Evolutionary conservation across 2,329 filamentous ascomycete genomes (phyloP).

Genomic region (Alternaria sp.): DNA sequence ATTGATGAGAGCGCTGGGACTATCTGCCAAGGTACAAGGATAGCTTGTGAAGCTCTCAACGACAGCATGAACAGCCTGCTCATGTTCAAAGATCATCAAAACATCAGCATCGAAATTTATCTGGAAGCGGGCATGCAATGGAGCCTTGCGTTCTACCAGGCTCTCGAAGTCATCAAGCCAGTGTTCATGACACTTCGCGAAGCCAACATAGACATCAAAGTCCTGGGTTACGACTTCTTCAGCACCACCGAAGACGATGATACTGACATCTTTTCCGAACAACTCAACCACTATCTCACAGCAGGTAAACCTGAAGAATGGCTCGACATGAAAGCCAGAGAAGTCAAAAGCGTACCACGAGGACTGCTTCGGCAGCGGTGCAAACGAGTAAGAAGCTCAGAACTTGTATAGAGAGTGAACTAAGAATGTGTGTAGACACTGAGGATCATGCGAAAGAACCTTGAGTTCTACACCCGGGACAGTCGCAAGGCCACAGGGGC

Average conservation of each 20-base stretch:
- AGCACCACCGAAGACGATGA: not conserved
- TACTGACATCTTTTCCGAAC: conserved; percentile 9
- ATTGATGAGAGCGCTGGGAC: not conserved
- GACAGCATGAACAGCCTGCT: conserved; percentile 18
- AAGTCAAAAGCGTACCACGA: conserved; percentile 7
- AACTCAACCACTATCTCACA: conserved; percentile 18
- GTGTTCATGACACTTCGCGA: conserved; percentile 1
- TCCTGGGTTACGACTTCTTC: conserved; percentile 20
- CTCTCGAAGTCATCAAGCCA: conserved; percentile 14
- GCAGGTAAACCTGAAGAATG: conserved; percentile 12
- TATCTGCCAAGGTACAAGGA: not conserved
- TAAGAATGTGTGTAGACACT: conserved; percentile 10
- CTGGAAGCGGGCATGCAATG: conserved; percentile 1
- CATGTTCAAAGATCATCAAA: conserved; percentile 4
- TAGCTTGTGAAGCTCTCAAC: not conserved
- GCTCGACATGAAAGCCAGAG: conserved; percentile 17
- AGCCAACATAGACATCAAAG: conserved; percentile 7
- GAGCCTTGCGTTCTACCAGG: conserved; percentile 5
- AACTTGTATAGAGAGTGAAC: not conserved
- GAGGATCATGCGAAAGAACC: conserved; percentile 10
- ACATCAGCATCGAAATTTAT: conserved; percentile 11
- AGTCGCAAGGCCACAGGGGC: not conserved
- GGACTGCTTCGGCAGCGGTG: conserved; percentile 1
- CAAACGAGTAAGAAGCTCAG: not conserved
- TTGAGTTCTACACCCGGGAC: conserved; percentile 1